These are phyloP conservation scores for Aspergillus awamori DNA, from an alignment of 2,329 filamentous ascomycete genomes.

Conservation along the genomic window DNA sequence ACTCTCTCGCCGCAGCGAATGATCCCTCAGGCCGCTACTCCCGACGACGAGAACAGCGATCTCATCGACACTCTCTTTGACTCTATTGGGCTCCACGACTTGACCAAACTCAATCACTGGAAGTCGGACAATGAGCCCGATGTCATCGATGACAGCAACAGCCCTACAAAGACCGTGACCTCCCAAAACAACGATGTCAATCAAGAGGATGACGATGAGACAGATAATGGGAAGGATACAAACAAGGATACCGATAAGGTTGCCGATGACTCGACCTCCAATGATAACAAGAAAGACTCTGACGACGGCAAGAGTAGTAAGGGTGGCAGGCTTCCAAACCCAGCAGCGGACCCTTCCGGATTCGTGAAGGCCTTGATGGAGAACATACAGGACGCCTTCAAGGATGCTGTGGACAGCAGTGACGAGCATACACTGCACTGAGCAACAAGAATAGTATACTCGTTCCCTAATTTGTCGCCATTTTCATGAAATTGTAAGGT, in stretches of 20 bases:
- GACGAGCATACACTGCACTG: constrained; percentile 32
- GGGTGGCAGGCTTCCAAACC: neutral
- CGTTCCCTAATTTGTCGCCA: neutral
- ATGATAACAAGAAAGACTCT: neutral
- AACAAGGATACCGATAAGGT: neutral
- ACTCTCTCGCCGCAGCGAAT: constrained; percentile 22
- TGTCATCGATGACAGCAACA: constrained; percentile 12
- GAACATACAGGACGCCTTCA: constrained; percentile 23
- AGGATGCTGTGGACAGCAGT: constrained; percentile 28
- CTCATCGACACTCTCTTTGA: constrained; percentile 22
- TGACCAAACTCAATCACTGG: constrained; percentile 12
- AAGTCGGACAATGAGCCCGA: constrained; percentile 9
- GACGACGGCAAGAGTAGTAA: constrained; percentile 9
- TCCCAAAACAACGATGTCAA: neutral
- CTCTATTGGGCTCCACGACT: constrained; percentile 20
- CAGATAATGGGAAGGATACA: neutral
- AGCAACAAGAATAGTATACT: neutral
- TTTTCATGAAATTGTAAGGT: neutral
- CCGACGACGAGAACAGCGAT: constrained; percentile 13
- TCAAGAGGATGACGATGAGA: neutral
- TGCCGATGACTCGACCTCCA: neutral
- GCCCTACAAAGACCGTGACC: neutral
- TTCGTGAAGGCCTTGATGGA: constrained; percentile 25
- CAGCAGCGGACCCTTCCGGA: constrained; percentile 20
- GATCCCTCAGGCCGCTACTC: constrained; percentile 17